Evolutionary conservation across 108 stramenopile genomes (phyloP).

Genomic region (Schizochytrium sp.): DNA sequence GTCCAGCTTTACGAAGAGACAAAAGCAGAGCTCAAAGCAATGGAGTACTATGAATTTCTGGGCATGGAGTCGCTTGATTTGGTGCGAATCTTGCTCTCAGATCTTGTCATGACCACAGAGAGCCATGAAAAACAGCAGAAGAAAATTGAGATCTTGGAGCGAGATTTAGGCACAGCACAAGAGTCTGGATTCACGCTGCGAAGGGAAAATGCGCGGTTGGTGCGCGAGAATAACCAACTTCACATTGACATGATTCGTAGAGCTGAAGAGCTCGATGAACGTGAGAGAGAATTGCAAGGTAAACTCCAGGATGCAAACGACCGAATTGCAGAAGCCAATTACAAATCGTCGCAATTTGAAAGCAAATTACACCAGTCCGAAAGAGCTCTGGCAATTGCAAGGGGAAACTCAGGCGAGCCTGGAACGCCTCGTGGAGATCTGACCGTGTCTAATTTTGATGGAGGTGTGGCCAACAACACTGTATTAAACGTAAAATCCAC

Average conservation of each 20-base stretch:
- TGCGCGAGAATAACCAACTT: slow-evolving; percentile 75
- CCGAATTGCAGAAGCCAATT: slow-evolving; percentile 15
- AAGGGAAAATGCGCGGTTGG: slow-evolving; percentile 74
- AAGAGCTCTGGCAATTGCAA: neutral
- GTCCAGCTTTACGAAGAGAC: slow-evolving; percentile 48
- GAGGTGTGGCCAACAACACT: no score
- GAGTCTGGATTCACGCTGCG: slow-evolving; percentile 73
- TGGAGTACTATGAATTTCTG: slow-evolving; percentile 59
- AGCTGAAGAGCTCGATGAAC: slow-evolving; percentile 29
- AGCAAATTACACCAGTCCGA: neutral
- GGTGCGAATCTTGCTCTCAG: slow-evolving; percentile 71
- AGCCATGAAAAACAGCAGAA: slow-evolving; percentile 74
- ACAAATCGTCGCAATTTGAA: neutral
- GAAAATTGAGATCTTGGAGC: slow-evolving; percentile 66
- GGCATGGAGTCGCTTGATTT: slow-evolving; percentile 62
- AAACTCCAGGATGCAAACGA: slow-evolving; percentile 1
- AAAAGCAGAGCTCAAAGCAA: slow-evolving; percentile 51
- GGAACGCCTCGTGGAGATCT: neutral
- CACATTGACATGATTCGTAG: slow-evolving; percentile 68
- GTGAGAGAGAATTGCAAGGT: neutral
- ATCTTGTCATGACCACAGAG: slow-evolving; percentile 74
- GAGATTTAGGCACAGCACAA: slow-evolving; percentile 69
- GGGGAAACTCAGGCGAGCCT: no score
- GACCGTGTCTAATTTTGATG: neutral
- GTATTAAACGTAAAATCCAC: neutral